Base-by-base conservation (phyloP, 805 yeast species). In the Saturnispora hagleri region DNA sequence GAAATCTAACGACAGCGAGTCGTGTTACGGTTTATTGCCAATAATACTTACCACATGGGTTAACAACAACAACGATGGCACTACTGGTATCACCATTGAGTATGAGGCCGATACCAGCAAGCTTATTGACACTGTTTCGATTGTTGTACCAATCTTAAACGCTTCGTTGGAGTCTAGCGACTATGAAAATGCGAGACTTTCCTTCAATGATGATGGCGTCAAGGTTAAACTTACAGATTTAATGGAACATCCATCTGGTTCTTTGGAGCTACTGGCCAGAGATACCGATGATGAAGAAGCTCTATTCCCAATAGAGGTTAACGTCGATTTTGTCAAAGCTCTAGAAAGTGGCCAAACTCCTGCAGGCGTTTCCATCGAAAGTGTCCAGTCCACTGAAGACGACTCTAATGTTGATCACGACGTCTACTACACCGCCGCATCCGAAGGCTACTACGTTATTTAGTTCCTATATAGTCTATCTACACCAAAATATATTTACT, bases 31-130 rank as follows among this genome's bases (percentile, higher is more conserved):
- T n/a, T 65, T 71, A 51, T 60, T 76, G 50, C 98, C 98, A 34
- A 68, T 91, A 50, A 73, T 79, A 46, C 74, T 93, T 57, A 83
- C 91, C 40, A 82, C 90, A 40, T 91, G 99, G 99, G 84, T 89
- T 48, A 73, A 82, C 46, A 73, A 77, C 51, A 75, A 77, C 53
- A 80, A 80, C 36, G 76, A 81, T 53, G 79, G 79, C 4, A 63
- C 77, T 50, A 79, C 82, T 53, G 85, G 81, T 53, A 85, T 90
- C 20, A 90, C 97, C 2, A 73, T 93, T 58, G 99, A 91, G 72
- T 90, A 86, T 69, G 98, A 91, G 71, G 70, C 85, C 51, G 75
- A 75, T 47, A 72, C 74, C 13, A 72, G 71, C 52, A 68, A 71
- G 38, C 79, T 75, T 15, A 65, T 85, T 53, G 80, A 75, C 53